Evolutionary conservation across 371 early-diverging fungal species (phyloP).

Genomic region (Zancudomyces culisetae): DNA sequence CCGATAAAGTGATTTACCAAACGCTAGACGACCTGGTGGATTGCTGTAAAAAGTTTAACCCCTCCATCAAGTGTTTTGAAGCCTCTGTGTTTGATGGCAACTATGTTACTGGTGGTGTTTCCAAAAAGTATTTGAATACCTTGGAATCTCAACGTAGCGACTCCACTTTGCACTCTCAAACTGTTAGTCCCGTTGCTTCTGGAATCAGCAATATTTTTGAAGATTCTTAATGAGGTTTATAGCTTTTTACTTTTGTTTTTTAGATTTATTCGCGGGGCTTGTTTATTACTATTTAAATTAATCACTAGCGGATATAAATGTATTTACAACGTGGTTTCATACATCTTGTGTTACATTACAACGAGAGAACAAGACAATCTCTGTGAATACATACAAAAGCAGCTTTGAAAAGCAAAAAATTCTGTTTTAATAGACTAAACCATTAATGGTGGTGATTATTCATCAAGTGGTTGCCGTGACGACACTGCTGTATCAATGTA

Average conservation of each 20-base stretch:
- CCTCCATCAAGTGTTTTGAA: conserved; percentile 61
- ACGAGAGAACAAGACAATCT: not conserved
- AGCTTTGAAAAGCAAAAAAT: not conserved
- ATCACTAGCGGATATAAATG: too few relatives aligned
- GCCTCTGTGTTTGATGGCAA: conserved; percentile 84
- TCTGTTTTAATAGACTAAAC: not conserved
- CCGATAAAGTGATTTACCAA: conserved; percentile 86
- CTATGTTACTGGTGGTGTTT: conserved; percentile 61
- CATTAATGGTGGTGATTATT: not conserved
- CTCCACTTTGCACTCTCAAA: not conserved
- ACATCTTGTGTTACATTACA: too few relatives aligned
- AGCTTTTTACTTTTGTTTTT: not conserved
- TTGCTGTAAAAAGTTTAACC: conserved; percentile 66
- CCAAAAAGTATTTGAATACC: conserved; percentile 50
- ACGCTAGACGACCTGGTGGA: conserved; percentile 56
- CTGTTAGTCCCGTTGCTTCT: not conserved
- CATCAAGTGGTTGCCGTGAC: not conserved
- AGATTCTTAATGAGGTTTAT: not conserved
- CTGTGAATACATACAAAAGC: not conserved
- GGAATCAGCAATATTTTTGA: not conserved
- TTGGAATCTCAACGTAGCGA: conserved; percentile 36
- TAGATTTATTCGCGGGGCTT: not conserved
- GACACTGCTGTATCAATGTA: too few relatives aligned
- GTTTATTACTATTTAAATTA: too few relatives aligned
- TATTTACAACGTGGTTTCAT: too few relatives aligned